Evolutionary conservation across 495 filamentous ascomycete species (phyloP).

Genomic region (Apodospora peruviana): DNA sequence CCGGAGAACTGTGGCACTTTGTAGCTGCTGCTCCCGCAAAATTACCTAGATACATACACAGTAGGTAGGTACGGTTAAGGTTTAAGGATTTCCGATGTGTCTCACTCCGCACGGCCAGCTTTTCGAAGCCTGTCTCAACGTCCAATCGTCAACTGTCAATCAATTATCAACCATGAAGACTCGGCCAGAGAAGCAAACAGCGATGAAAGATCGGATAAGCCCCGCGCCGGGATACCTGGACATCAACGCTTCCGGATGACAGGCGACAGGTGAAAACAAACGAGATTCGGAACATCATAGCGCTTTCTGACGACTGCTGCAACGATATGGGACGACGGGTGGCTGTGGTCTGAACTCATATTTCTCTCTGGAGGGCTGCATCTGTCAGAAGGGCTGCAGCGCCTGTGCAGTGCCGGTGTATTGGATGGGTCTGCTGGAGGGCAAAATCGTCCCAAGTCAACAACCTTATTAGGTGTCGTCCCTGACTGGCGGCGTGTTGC

Average conservation of each 20-base stretch:
- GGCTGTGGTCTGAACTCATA: background rate
- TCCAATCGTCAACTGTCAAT: background rate
- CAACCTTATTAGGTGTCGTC: background rate
- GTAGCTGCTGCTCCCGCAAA: too few relatives aligned
- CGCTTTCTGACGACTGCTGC: background rate
- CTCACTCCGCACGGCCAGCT: background rate
- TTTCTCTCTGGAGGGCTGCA: background rate
- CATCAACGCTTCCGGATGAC: too few relatives aligned
- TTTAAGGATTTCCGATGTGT: background rate
- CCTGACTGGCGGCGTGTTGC: background rate
- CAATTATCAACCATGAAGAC: too few relatives aligned
- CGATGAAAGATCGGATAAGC: background rate
- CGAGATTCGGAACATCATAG: conserved; percentile 11
- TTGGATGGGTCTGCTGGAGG: background rate
- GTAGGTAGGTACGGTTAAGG: conserved; percentile 3
- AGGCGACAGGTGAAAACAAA: conserved; percentile 2
- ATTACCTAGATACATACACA: background rate
- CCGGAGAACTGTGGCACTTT: too few relatives aligned
- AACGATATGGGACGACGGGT: conserved; percentile 4
- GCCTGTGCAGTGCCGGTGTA: background rate
- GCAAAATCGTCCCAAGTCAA: conserved; percentile 13
- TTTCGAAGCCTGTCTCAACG: background rate
- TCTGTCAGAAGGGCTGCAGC: background rate
- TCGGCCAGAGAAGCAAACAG: background rate
- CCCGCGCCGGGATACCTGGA: background rate